Base-by-base conservation (phyloP, 2,329 filamentous ascomycete species). In the Penicillium olsonii region DNA sequence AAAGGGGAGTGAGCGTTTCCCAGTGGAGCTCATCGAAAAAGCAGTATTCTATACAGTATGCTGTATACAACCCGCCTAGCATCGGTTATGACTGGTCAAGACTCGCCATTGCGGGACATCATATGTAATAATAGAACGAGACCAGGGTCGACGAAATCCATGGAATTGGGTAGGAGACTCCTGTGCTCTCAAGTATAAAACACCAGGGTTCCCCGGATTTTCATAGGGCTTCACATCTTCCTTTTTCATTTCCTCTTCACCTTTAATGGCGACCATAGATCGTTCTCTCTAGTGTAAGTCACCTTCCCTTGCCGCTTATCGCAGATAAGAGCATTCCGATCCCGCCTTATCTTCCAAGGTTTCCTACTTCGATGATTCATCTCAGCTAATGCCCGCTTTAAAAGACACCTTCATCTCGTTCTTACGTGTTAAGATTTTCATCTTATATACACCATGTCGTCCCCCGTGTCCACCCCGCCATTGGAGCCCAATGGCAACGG, bases 361-460 rank as follows among this genome's bases (percentile, higher is more conserved):
- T 24, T 24, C 22, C 22, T 24, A 24, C 39, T 50, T 45, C 27
- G 45, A 47, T 47, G 45, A 37, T 31, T 43, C 33, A 43, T 37
- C 48, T 40, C 33, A 48, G 38, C 38, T 54, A 39, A 57, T 47
- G 38, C n/a, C n/a, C n/a, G n/a, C 37, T 48, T 17, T 48, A 29
- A 17, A 37, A 60, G 55, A 43, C 48, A 55, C 47, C 49, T 53
- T 55, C 20, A 45, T 54, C 44, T 54, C 41, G 35, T 48, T 49
- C 40, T 40, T 50, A 47, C 45, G 26, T 38, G 37, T 52, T 44
- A 57, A 59, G 50, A 59, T 46, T 31, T 42, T 46, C 42, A 34
- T 39, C 41, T 50, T 47, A 54, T 45, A 55, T 48, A 50, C 47
- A 56, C 43, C 54, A 70, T 69, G 66, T 64, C 65, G 26, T 68